Evolutionary conservation across 2,329 filamentous ascomycete species (phyloP).

Genomic region (Colletotrichum noveboracense): DNA sequence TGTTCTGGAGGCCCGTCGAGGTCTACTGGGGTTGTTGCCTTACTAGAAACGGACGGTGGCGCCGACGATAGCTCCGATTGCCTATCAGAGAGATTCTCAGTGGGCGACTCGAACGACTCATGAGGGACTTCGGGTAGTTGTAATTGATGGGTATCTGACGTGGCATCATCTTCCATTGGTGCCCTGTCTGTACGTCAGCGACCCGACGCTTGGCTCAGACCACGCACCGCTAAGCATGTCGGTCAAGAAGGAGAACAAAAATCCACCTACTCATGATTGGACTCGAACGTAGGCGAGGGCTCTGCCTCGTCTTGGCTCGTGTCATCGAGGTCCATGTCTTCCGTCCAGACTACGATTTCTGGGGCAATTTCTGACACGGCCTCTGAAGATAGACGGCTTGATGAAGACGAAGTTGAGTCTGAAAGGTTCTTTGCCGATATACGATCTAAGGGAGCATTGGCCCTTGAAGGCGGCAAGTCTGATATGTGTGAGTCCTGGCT

Average conservation of each 20-base stretch:
- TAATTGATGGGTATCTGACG: neutral
- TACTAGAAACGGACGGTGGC: constrained; percentile 63
- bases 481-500: constrained; percentile 30
- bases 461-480: constrained; percentile 19
- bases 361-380: constrained; percentile 39
- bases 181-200: neutral
- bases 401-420: constrained; percentile 9
- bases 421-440: constrained; percentile 33
- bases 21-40: constrained; percentile 67
- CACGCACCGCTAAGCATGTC: neutral
- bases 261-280: constrained; percentile 16
- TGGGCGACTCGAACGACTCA: constrained; percentile 58
- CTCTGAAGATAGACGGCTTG: constrained; percentile 37
- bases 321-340: constrained; percentile 39
- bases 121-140: constrained; percentile 22
- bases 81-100: constrained; percentile 56
- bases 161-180: neutral
- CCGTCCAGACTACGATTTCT: constrained; percentile 52
- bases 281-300: constrained; percentile 1
- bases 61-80: constrained; percentile 60
- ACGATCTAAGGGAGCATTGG: constrained; percentile 29
- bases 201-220: neutral
- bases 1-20: constrained; percentile 29
- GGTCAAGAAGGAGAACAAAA: neutral
- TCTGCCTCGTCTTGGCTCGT: constrained; percentile 21